Base-by-base conservation (phyloP, 331 rosid genomes). In the Quercus lobata region DNA sequence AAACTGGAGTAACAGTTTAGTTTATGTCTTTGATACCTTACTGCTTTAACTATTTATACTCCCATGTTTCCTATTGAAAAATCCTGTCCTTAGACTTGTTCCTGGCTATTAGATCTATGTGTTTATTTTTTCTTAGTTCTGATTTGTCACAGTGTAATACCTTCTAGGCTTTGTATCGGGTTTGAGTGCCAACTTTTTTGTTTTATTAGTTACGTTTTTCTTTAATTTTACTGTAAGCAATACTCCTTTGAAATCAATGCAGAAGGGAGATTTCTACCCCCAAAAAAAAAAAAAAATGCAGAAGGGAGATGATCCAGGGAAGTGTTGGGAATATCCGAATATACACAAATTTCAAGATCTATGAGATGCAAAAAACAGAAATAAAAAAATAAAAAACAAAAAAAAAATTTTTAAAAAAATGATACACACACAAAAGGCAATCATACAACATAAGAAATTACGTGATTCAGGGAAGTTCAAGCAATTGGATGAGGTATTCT, bases 221-320 rank as follows among this genome's bases (percentile, higher is more conserved):
- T 44, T 62, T 53, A 74, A 63, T n/a, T 32, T 69, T 55, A 17
- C 83, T 54, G 63, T 46, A 80, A 58, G 68, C 74, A 53, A 76
- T 56, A 37, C 77, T 66, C 41, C 54, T 60, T 79, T 77, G 6
- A 76, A 81, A 84, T 84, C 78, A 78, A 61, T 80, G 88, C 86
- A 93, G 97, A 95, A 93, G 81, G 86, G 87, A 72, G 96, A 88
- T 21, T 32, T 32, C 35, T 5, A 5, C 34, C 34, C 6, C 34
- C 5, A 32, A 32, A 32, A 32, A 32, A 32, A 32, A 4, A 32
- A 5, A 32, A 32, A 5, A 5, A 32, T 32, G 29, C 87, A 93
- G 99, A 95, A 93, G 81, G 86, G 86, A 72, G 93, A 88, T 25
- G 94, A 93, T 87, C 84, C 73, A 22, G 94, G 98, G 79, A 95